phyloP scores from a whole-genome alignment of 495 filamentous ascomycete genomes.

The Hyaloscypha bicolor region DNA sequence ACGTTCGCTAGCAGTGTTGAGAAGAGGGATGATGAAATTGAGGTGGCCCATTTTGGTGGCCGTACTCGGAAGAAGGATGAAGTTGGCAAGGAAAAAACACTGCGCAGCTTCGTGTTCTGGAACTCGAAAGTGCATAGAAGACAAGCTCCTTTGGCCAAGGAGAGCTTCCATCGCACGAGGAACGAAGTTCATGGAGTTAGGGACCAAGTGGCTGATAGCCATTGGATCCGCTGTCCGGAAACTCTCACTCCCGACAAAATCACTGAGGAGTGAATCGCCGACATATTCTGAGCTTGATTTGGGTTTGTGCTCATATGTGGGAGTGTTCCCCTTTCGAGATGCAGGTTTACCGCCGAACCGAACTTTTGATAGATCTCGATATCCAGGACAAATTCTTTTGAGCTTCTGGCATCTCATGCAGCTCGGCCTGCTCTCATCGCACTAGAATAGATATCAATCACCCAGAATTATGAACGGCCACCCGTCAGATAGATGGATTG shows the following conservation, averaged over 20 bases:
- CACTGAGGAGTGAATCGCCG: neutral
- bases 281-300: neutral
- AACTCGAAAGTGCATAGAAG: neutral
- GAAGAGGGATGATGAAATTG: slow-evolving; percentile 1
- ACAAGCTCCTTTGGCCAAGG: neutral
- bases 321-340: neutral
- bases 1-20: neutral
- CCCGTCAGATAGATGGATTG: neutral
- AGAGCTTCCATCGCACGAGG: neutral
- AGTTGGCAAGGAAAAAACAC: neutral
- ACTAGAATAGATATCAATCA: neutral
- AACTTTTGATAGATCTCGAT: slow-evolving; percentile 1
- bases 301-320: neutral
- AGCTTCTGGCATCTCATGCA: neutral
- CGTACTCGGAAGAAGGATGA: neutral
- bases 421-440: neutral
- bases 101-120: neutral
- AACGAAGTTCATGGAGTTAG: neutral
- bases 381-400: neutral
- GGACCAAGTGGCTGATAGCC: neutral
- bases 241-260: neutral
- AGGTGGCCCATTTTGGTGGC: neutral
- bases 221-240: neutral
- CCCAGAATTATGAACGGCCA: neutral
- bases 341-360: neutral